phyloP scores from a whole-genome alignment of 371 early-diverging fungal genomes.

The Lichtheimia ramosa region DNA sequence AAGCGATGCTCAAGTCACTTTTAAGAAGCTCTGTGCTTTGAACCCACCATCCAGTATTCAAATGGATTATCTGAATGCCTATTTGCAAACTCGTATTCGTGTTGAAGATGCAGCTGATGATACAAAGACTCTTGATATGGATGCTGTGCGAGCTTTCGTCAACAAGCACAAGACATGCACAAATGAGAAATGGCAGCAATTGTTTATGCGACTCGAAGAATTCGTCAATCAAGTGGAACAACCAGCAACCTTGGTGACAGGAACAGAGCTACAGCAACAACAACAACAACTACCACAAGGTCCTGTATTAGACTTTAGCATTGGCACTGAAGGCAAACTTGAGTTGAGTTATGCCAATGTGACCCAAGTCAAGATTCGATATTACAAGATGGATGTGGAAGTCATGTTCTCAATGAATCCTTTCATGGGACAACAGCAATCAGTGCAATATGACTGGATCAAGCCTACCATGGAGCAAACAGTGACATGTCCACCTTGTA shows the following conservation, averaged over 20 bases:
- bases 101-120: slow-evolving; percentile 14
- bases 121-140: slow-evolving; percentile 28
- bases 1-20: slow-evolving; percentile 38
- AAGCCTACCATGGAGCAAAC: slow-evolving; percentile 26
- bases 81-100: slow-evolving; percentile 49
- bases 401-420: slow-evolving; percentile 58
- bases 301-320: slow-evolving; percentile 30
- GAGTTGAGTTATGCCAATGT: slow-evolving; percentile 37
- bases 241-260: neutral
- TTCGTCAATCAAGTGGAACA: slow-evolving; percentile 47
- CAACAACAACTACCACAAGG: slow-evolving; percentile 16
- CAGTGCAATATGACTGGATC: slow-evolving; percentile 16
- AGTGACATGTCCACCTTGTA: neutral
- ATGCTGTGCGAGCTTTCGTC: slow-evolving; percentile 28
- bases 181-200: slow-evolving; percentile 43
- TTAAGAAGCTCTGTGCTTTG: slow-evolving; percentile 1
- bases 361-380: slow-evolving; percentile 38
- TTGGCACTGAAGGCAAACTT: slow-evolving; percentile 15
- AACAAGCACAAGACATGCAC: slow-evolving; percentile 44
- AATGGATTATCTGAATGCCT: slow-evolving; percentile 53
- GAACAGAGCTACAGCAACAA: slow-evolving; percentile 4
- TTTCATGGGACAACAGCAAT: slow-evolving; percentile 23
- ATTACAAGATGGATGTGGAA: slow-evolving; percentile 62
- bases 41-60: slow-evolving; percentile 27
- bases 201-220: slow-evolving; percentile 41